Base-by-base conservation (phyloP, 2,329 filamentous ascomycete species). In the Fusarium heterosporum region DNA sequence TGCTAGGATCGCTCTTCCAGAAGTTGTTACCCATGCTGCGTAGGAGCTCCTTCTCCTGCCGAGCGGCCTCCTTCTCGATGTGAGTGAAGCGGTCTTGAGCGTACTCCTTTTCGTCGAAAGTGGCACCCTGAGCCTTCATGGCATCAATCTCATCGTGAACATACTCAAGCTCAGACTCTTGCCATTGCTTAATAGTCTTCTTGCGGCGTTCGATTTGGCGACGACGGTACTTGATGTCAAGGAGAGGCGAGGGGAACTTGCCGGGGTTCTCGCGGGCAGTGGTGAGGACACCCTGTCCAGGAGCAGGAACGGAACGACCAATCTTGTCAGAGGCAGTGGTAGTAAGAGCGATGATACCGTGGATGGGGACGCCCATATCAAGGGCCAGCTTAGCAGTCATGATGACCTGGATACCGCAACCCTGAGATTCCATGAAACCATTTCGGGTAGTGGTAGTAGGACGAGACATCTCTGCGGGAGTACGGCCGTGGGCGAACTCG, bases 341-440 rank as follows among this genome's bases (percentile, higher is more conserved):
- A 40, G 95, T 97, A 75, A 97, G 87, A 61, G 92, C 96, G 74
- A 99, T 82, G 66, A 99, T 88, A 85, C 95, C 95, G 76, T 99
- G 93, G 75, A 99, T 98, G 13, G 96, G 96, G 26, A 99, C 93
- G 79, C 96, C 96, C 96, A 99, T 99, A 68, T 99, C 96, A 54
- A 99, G 84, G 41, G 96, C 96, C 69, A 99, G 89, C 83, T 92
- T 92, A 55, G 95, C 96, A 67, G 93, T 97, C 96, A 99, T 99
- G 80, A 99, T 95, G 75, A 99, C 87, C 82, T 99, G 96, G 79
- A 99, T 90, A 90, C 96, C 96, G 74, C 93, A 97, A 76, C 96
- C 96, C 81, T 99, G 96, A 4, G 96, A 97, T 82, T 99, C 96
- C 96, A 99, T 98, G 85, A 99, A 99, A 50, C 96, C 96, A 74